Evolutionary conservation across 2,329 filamentous ascomycete species (phyloP), one percentile per base, ranked within the genome.

Genomic region (Boeremia lycopersici): DNA sequence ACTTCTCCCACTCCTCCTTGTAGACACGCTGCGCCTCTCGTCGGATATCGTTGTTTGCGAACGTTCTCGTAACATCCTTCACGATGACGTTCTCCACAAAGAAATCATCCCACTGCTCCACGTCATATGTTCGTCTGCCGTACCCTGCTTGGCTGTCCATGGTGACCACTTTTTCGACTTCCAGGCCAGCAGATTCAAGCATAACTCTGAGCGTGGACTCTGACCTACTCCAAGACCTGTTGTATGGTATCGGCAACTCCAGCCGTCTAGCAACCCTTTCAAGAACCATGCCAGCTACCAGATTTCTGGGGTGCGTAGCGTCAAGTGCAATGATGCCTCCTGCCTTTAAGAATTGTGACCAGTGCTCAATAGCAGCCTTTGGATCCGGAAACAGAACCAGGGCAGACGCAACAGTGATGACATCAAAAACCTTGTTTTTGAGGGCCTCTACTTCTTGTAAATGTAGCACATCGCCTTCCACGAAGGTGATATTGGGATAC

Each of bases 311-410:
- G 47, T 78, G 74, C 7, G 74, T 74, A 6, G 71, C 71, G 56
- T 79, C 77, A 8, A 74, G 45, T 23, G 76, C 70, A 7, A 79
- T 52, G 10, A 70, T 52, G 1, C 77, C 77, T 13, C 75, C 75
- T 28, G 75, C 74, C 60, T 76, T 78, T 40, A 79, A 54, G 46
- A 70, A 78, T 9, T 48, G 57, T 12, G 62, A 51, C 77, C 77
- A 79, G 26, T 71, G 64, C 56, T 68, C 66, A 10, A 79, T 61
- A 3, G 74, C 75, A 19, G 57, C 64, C 30, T 63, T 63, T 4
- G 76, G 75, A 36, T 78, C 67, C 3, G 71, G 66, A 7, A 79
- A 73, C 10, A 79, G 62, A 13, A 78, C 76, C 10, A 79, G 56
- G 25, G 76, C 76, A 30, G 74, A 77, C 15, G 75, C 71, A 28